Conservation (phyloP, 495 filamentous ascomycete species). For the Bacidia gigantensis region DNA sequence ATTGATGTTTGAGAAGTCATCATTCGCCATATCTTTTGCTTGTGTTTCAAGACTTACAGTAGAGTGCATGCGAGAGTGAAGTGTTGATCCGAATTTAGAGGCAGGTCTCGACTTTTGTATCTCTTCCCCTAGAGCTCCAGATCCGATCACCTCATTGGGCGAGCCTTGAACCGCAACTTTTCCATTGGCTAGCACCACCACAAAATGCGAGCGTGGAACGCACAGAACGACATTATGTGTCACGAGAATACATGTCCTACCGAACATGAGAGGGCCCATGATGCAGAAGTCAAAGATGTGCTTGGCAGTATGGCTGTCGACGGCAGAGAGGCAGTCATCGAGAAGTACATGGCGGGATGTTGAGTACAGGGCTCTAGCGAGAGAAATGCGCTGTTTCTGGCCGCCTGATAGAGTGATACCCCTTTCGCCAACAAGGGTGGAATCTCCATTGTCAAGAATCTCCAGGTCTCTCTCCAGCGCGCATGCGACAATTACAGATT, state of each 20-base stretch:
- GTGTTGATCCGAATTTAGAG: slow-evolving; percentile 50
- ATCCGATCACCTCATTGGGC: slow-evolving; percentile 60
- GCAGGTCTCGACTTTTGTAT: slow-evolving; percentile 54
- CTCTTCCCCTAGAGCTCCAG: slow-evolving; percentile 78
- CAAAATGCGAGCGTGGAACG: slow-evolving; percentile 60
- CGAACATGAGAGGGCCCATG: slow-evolving; percentile 75
- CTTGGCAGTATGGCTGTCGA: slow-evolving; percentile 97
- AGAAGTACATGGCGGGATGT: slow-evolving; percentile 79
- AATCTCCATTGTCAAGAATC: slow-evolving; percentile 83
- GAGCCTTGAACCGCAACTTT: slow-evolving; percentile 62
- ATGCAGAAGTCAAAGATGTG: slow-evolving; percentile 95
- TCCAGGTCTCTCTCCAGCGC: slow-evolving; percentile 86
- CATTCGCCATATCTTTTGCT: slow-evolving; percentile 18
- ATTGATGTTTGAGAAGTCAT: slow-evolving; percentile 20
- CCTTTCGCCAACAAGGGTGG: slow-evolving; percentile 93
- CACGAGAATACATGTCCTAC: slow-evolving; percentile 88
- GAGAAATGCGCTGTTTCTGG: slow-evolving; percentile 94
- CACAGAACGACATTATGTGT: slow-evolving; percentile 87
- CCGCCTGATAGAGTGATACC: slow-evolving; percentile 94
- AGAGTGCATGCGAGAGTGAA: slow-evolving; percentile 63
- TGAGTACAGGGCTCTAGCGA: slow-evolving; percentile 87
- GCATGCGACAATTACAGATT: slow-evolving; percentile 77
- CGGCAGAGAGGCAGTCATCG: slow-evolving; percentile 92
- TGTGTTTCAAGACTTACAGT: slow-evolving; percentile 34
- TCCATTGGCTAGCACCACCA: slow-evolving; percentile 81